phyloP scores from a whole-genome alignment of 1,139 yeast species.

The Blastobotrys persicus region DNA sequence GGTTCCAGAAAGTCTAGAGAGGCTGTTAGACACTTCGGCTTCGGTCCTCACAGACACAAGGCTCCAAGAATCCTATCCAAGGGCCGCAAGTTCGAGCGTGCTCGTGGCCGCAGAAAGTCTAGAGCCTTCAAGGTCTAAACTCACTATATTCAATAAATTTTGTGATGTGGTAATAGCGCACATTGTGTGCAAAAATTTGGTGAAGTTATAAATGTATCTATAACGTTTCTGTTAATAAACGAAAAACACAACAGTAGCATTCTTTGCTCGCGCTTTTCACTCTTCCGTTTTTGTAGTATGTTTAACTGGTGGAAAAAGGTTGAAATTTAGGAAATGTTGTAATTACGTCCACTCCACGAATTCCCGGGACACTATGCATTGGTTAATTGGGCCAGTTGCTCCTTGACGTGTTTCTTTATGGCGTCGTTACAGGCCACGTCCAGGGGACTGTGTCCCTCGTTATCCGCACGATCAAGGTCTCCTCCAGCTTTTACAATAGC shows the following conservation, averaged over 20 bases:
- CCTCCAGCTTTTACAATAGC: conserved; percentile 66
- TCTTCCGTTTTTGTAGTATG: no score
- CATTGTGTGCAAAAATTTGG: neutral
- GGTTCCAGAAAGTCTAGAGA: conserved; percentile 99
- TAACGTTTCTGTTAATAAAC: conserved; percentile 6
- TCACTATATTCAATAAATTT: neutral
- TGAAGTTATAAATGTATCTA: conserved; percentile 9
- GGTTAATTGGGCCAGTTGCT: neutral
- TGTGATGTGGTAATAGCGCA: neutral
- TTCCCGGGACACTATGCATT: no score
- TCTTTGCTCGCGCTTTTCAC: neutral
- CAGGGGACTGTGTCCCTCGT: conserved; percentile 56
- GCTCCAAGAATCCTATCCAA: conserved; percentile 97
- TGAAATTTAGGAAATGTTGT: no score
- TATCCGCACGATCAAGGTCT: conserved; percentile 47
- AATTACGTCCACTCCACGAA: no score
- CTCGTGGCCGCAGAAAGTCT: conserved; percentile 99
- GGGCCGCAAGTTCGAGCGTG: conserved; percentile 99
- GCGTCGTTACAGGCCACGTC: conserved; percentile 63
- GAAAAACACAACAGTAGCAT: neutral
- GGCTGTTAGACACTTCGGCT: conserved; percentile 99
- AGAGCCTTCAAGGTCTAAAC: conserved; percentile 99
- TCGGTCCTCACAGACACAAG: conserved; percentile 99
- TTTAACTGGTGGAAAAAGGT: no score
- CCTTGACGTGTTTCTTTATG: conserved; percentile 42